These are phyloP conservation scores for Wickerhamiella sorbophila DNA, from an alignment of 805 yeast genomes.

Conservation along the genomic window DNA sequence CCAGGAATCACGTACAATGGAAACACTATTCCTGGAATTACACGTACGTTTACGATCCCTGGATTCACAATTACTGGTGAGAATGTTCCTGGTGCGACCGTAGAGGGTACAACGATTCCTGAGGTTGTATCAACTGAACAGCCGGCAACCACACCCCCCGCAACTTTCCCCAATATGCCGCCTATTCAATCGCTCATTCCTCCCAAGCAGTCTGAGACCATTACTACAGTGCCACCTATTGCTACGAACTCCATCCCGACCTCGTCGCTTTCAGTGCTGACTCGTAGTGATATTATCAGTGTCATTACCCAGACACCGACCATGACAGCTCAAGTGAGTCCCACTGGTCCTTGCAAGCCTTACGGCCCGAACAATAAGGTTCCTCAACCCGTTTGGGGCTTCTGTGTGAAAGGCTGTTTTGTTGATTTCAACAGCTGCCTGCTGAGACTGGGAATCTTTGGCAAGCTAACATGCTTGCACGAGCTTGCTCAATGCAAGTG, in stretches of 20 bases:
- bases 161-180: background rate
- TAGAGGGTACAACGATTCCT: background rate
- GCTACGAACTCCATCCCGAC: background rate
- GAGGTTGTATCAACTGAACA: background rate
- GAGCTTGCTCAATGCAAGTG: slow-evolving; percentile 14
- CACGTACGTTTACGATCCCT: background rate
- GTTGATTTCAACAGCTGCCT: slow-evolving; percentile 8
- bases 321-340: background rate
- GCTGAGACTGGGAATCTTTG: slow-evolving; percentile 1
- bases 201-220: background rate
- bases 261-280: background rate
- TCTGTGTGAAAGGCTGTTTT: slow-evolving; percentile 15
- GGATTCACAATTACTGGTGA: background rate
- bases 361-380: background rate
- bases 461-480: slow-evolving; percentile 9
- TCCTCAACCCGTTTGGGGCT: slow-evolving; percentile 9
- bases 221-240: background rate
- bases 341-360: background rate
- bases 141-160: background rate
- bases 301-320: background rate
- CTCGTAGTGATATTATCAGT: background rate
- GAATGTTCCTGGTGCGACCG: background rate
- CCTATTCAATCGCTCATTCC: background rate
- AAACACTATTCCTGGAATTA: background rate
- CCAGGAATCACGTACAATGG: background rate